Evolutionary conservation across 2,329 filamentous ascomycete species (phyloP), one percentile per base, ranked within the genome.

Genomic region (Boeremia exigua): DNA sequence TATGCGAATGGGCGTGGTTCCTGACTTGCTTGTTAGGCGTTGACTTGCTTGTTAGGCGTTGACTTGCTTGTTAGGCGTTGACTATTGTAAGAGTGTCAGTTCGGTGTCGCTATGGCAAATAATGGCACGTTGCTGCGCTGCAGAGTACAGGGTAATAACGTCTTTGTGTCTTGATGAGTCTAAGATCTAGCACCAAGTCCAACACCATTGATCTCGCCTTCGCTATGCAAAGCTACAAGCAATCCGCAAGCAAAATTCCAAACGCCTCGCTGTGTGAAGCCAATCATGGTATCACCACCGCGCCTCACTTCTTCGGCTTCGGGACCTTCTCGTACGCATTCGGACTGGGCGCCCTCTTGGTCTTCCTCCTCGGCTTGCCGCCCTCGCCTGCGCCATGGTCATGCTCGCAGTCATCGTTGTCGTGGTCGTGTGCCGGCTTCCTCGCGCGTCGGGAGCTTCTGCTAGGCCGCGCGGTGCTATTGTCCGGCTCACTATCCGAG

Each of bases 251-350:
- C 37, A 32, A 28, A 15, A 19, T 30, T 10, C 46, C 34, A 34
- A 40, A 48, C 46, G 38, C 46, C 46, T 40, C 27, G 46, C 46
- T 33, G 2, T 33, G 19, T 23, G 19, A 23, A 10, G 19, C 40
- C 27, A 15, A 28, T 6, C 29, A 9, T 10, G 29, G 9, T 12
- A 30, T 2, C 29, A 39, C 37, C 19, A 17, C 19, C 40, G 32
- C 40, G 7, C 11, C 23, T 33, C 66, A 69, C 51, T 74, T 72
- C 49, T 63, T 69, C 47, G 83, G 60, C 62, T 84, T 86, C 10
- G 87, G 87, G 73, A 91, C 84, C 75, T 88, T 89, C 77, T 94
- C 90, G 69, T 94, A 94, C 1, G 90, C 90, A 75, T 94, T 94
- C 19, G 90, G 90, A 68, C 89, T 92, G 15, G 88, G 86, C 67